Evolutionary conservation across 2,329 filamentous ascomycete genomes (phyloP).

Genomic region (Xylaria sp.): DNA sequence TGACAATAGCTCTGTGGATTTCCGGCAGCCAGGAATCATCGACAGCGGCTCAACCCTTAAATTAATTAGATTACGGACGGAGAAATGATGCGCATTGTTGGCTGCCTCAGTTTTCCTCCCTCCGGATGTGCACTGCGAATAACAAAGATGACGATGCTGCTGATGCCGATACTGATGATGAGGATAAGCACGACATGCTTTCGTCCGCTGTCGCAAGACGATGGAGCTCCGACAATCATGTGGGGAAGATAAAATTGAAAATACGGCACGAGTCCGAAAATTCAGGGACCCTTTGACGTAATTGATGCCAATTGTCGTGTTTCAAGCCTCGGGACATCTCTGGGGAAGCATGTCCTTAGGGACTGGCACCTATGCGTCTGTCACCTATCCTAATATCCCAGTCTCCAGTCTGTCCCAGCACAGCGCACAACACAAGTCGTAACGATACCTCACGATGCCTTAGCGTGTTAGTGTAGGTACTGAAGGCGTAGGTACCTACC

Average conservation of each 20-base stretch:
- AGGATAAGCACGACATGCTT: conserved; percentile 31
- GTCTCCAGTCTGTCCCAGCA: neutral
- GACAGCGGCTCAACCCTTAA: neutral
- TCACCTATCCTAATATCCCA: neutral
- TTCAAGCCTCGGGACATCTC: conserved; percentile 30
- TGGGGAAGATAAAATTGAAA: conserved; percentile 31
- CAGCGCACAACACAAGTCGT: neutral
- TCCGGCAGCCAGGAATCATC: conserved; percentile 1
- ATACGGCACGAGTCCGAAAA: conserved; percentile 18
- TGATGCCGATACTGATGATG: conserved; percentile 3
- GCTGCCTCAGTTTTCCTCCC: conserved; percentile 2
- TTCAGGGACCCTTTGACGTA: conserved; percentile 34
- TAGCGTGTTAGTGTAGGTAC: neutral
- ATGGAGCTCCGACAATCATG: conserved; percentile 25
- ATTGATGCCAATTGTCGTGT: conserved; percentile 27
- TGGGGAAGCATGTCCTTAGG: conserved; percentile 27
- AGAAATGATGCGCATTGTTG: conserved; percentile 7
- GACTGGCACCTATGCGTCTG: neutral
- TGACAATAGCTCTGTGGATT: neutral
- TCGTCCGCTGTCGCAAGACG: conserved; percentile 29
- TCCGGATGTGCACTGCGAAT: neutral
- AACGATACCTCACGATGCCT: neutral
- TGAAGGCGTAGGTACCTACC: conserved; percentile 1
- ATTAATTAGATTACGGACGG: neutral
- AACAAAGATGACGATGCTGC: conserved; percentile 8